These are phyloP conservation scores for Tuber magnatum DNA, from an alignment of 495 filamentous ascomycete species.

Conservation along the genomic window DNA sequence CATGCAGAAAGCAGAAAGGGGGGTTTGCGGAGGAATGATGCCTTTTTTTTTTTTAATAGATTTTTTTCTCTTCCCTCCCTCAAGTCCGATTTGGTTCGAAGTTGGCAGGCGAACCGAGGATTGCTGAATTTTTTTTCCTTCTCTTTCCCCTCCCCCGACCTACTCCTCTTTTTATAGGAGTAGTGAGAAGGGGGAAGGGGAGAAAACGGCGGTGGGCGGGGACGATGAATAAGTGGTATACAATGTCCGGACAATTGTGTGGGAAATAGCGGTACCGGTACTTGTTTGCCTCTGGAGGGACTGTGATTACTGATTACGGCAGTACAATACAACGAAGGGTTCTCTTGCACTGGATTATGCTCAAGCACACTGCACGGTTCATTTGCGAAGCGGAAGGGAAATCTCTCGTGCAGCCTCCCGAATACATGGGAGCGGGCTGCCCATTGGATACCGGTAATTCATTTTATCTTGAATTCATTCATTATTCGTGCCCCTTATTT, in stretches of 20 bases:
- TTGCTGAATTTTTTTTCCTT: neutral
- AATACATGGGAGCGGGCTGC: neutral
- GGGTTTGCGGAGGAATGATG: neutral
- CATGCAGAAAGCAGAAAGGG: neutral
- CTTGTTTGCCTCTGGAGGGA: conserved; percentile 1
- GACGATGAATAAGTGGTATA: neutral
- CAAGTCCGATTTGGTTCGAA: neutral
- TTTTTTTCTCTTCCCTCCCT: neutral
- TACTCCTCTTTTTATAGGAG: conserved; percentile 1
- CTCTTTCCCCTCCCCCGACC: neutral
- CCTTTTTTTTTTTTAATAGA: neutral
- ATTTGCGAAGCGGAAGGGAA: conserved; percentile 4
- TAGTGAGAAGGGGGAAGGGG: neutral
- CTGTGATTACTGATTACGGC: conserved; percentile 1
- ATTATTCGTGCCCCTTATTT: neutral
- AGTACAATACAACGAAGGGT: neutral
- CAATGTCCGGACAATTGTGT: neutral
- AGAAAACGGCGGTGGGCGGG: neutral
- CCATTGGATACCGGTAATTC: neutral
- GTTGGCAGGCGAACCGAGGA: neutral
- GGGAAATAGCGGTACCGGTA: neutral
- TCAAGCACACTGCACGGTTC: neutral
- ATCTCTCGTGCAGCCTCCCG: neutral
- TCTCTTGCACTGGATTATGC: neutral
- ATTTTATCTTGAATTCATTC: neutral